A percentile compares a stretch with the other conserved stretches of the same genome.
Evolutionary conservation across 2,329 filamentous ascomycete species (phyloP).

Genomic region (Allantophomopsis cytisporea): DNA sequence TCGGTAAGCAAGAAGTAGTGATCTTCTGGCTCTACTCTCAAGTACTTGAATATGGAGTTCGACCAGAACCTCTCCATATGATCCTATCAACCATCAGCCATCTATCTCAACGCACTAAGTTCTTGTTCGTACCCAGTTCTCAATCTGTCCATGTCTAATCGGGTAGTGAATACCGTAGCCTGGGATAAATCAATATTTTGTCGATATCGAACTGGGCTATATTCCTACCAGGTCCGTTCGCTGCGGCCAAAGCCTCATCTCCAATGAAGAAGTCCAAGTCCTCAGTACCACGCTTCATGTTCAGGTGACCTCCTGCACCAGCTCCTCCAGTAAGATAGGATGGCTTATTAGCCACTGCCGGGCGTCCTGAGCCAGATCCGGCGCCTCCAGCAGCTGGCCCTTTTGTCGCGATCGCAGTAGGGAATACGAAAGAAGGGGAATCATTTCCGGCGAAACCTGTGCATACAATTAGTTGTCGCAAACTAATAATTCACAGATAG

Average conservation of each 20-base stretch:
- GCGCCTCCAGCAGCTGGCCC: slow-evolving; percentile 55
- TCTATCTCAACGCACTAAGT: not conserved
- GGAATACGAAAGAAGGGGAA: slow-evolving; percentile 97
- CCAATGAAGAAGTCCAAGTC: slow-evolving; percentile 98
- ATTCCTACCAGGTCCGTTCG: slow-evolving; percentile 60
- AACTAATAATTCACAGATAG: not conserved
- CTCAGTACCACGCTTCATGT: slow-evolving; percentile 87
- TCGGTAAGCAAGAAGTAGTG: slow-evolving; percentile 98
- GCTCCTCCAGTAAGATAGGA: slow-evolving; percentile 88
- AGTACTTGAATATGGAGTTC: slow-evolving; percentile 99
- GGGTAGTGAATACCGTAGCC: slow-evolving; percentile 96
- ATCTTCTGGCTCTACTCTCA: slow-evolving; percentile 94
- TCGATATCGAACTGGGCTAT: not conserved
- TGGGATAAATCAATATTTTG: slow-evolving; percentile 20
- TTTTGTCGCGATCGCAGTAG: slow-evolving; percentile 96
- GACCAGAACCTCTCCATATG: slow-evolving; percentile 99
- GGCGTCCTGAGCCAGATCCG: slow-evolving; percentile 74
- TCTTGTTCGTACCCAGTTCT: slow-evolving; percentile 70
- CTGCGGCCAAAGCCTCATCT: slow-evolving; percentile 80
- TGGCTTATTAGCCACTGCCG: slow-evolving; percentile 85
- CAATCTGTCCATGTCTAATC: slow-evolving; percentile 93
- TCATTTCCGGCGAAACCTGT: slow-evolving; percentile 97
- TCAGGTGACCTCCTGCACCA: slow-evolving; percentile 69
- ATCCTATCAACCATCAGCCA: slow-evolving; percentile 41
- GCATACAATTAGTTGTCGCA: not conserved